These are phyloP conservation scores for Conoideocrella luteorostrata DNA, from an alignment of 2,329 filamentous ascomycete species.

Conservation along the genomic window DNA sequence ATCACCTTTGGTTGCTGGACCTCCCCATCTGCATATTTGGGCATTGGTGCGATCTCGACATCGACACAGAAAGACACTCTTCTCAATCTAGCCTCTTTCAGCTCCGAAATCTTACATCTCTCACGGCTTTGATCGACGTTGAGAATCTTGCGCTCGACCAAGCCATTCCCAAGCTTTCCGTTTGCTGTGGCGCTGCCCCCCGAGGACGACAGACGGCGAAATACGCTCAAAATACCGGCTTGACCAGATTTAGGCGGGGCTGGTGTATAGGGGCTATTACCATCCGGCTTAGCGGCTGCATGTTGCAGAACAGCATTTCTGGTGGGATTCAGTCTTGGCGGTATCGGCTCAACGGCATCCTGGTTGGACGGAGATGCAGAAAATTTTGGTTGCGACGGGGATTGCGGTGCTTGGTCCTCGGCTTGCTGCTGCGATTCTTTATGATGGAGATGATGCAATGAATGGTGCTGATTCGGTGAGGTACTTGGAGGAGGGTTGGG, in stretches of 20 bases:
- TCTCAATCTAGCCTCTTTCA: conserved; percentile 74
- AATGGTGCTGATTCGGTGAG: conserved; percentile 13
- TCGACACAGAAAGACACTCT: conserved; percentile 95
- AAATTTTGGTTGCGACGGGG: conserved; percentile 9
- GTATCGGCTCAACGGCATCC: conserved; percentile 31
- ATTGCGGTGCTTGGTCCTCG: conserved; percentile 6
- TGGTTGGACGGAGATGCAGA: conserved; percentile 15
- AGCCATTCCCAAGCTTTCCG: conserved; percentile 45
- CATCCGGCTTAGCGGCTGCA: conserved; percentile 45
- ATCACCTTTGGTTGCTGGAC: conserved; percentile 32
- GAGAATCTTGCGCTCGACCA: conserved; percentile 74
- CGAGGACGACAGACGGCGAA: conserved; percentile 74
- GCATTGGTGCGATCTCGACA: conserved; percentile 88
- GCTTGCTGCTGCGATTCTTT: conserved; percentile 12
- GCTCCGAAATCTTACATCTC: conserved; percentile 69
- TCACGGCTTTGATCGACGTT: conserved; percentile 79
- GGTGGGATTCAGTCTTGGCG: conserved; percentile 42
- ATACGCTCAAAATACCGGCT: conserved; percentile 71
- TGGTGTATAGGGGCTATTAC: conserved; percentile 63
- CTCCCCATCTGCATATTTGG: conserved; percentile 64
- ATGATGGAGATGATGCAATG: conserved; percentile 9
- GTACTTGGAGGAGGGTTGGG: conserved; percentile 29
- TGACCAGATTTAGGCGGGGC: conserved; percentile 64
- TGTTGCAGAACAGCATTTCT: conserved; percentile 56
- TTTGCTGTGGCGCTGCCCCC: conserved; percentile 28